Percentiles rank a stretch among this genome's conserved stretches.
phyloP scores from a whole-genome alignment of 2,329 filamentous ascomycete genomes.

The Trichoderma citrinoviride region DNA sequence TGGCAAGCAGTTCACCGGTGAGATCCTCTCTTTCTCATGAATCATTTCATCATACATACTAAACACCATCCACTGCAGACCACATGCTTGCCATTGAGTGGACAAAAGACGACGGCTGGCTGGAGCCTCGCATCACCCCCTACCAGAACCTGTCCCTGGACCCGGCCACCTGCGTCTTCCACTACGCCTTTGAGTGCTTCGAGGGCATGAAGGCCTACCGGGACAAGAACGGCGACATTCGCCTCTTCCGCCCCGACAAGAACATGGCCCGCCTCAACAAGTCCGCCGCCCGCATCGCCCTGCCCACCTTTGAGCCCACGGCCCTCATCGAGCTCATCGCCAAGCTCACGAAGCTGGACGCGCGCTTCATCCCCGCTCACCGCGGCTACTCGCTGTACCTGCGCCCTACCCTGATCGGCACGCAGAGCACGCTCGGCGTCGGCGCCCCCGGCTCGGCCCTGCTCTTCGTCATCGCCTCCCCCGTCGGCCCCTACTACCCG shows the following conservation, averaged over 20 bases:
- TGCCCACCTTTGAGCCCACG: constrained; percentile 77
- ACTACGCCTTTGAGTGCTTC: constrained; percentile 98
- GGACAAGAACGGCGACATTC: constrained; percentile 71
- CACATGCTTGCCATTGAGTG: constrained; percentile 97
- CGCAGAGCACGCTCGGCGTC: constrained; percentile 89
- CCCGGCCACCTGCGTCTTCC: constrained; percentile 93
- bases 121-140: constrained; percentile 76
- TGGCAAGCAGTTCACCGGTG: constrained; percentile 85
- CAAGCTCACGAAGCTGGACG: constrained; percentile 74
- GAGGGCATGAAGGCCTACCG: constrained; percentile 99
- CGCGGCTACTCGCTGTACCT: constrained; percentile 94
- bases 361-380: constrained; percentile 82
- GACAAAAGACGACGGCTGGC: constrained; percentile 82
- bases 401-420: constrained; percentile 95
- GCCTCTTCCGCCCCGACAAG: constrained; percentile 89
- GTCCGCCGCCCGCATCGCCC: constrained; percentile 84
- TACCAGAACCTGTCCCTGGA: constrained; percentile 98
- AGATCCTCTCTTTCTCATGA: background rate
- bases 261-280: constrained; percentile 96
- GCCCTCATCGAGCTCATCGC: constrained; percentile 78
- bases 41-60: background rate
- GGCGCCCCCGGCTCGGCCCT: constrained; percentile 88
- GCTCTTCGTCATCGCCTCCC: constrained; percentile 91
- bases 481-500: constrained; percentile 96
- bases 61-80: constrained; percentile 52